Base-by-base conservation (phyloP, 345 rosid species). In the Murraya koenigii region DNA sequence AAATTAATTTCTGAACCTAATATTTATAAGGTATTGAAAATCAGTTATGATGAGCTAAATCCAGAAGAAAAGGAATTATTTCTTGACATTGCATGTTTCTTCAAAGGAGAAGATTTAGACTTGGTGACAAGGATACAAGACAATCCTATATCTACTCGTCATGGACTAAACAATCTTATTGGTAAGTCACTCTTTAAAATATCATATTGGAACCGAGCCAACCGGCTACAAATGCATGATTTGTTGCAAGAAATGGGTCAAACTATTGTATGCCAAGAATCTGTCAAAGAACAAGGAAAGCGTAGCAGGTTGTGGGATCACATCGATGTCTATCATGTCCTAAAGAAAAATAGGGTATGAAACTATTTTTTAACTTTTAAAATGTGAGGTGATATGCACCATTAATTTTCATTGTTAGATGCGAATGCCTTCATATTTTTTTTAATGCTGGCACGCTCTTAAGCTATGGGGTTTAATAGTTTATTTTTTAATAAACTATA, bases 31-130 rank as follows among this genome's bases (percentile, higher is more conserved):
- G 20, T 75, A 2, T 8, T 84, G 67, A 78, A 49, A 52, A 66
- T 75, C 0, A 81, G 80, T 61, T 78, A 47, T 66, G 72, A 81
- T 23, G 68, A 62, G 13, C 25, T 84, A 1, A 70, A 72, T 6
- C 11, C 1, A 1, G 5, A 11, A 38, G 76, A 81, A 69, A 81
- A 83, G 73, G 56, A 60, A 17, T 41, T 86, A n/a, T 86, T 88
- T 75, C 83, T 85, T n/a, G 88, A 86, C 56, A 82, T 88, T 63
- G 87, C 88, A 32, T 84, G 86, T 66, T 86, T 86, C 79, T 86
- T 84, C 52, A 79, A 80, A 55, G 81, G 85, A 17, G 69, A 71
- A 35, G 71, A 71, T 0, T 71, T 22, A 19, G 80, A 78, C 14
- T 17, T 32, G 20, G 82, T 83, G 22, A 80, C 30, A 41, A 36